Evolutionary conservation across 139 green algal genomes (phyloP).

Genomic region (Spirogloea muscicola): DNA sequence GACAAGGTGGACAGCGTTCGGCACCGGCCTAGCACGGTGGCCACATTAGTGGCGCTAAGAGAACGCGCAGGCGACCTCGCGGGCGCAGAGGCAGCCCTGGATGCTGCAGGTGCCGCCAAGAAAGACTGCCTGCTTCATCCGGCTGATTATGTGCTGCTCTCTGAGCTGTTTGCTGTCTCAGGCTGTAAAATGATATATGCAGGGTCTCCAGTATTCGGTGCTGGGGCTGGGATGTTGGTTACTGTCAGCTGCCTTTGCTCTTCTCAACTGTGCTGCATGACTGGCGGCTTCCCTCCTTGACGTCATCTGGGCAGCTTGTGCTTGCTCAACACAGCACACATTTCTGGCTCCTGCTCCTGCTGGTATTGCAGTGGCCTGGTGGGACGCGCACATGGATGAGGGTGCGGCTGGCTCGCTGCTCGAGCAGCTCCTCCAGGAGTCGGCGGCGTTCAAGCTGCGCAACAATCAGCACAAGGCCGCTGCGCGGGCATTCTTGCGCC

Average conservation of each 20-base stretch:
- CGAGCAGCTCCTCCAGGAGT: not conserved
- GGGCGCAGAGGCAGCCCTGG: slow-evolving; percentile 34
- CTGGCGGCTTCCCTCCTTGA: not conserved
- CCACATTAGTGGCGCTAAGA: slow-evolving; percentile 38
- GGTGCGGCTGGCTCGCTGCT: not conserved
- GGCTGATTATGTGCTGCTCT: too few species aligned
- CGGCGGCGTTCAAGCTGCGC: slow-evolving; percentile 32
- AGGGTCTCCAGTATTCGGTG: not conserved
- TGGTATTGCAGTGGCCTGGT: too few species aligned
- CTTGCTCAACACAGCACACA: not conserved
- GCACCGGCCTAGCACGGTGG: slow-evolving; percentile 12
- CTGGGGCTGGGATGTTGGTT: not conserved
- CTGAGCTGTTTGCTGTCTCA: too few species aligned
- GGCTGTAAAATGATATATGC: too few species aligned
- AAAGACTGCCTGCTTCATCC: too few species aligned
- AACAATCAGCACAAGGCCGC: not conserved
- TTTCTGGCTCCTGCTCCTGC: too few species aligned
- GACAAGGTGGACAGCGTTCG: slow-evolving; percentile 2
- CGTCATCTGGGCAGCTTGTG: not conserved
- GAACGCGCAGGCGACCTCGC: slow-evolving; percentile 27
- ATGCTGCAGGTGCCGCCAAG: too few species aligned
- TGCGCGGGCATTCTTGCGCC: not conserved
- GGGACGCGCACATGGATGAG: too few species aligned
- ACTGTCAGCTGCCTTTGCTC: not conserved
- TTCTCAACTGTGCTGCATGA: not conserved